phyloP scores from a whole-genome alignment of 2,329 filamentous ascomycete genomes.

The Colletotrichum godetiae region DNA sequence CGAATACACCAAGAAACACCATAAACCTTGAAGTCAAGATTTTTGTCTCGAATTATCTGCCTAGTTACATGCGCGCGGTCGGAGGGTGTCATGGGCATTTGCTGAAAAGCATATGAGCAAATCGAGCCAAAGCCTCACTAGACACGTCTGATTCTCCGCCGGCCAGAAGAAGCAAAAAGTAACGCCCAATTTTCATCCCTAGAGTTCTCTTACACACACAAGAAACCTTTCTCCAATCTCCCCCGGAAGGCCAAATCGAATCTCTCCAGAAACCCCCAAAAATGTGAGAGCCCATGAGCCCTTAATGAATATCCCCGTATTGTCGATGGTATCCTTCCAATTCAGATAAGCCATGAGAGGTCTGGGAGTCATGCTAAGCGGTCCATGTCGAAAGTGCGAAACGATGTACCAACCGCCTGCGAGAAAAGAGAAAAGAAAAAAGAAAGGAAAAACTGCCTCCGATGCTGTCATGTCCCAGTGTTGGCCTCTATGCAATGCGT shows the following conservation, averaged over 20 bases:
- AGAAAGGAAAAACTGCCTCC: constrained; percentile 8
- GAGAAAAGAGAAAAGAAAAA: not conserved
- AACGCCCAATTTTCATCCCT: constrained; percentile 32
- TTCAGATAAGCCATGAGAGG: constrained; percentile 31
- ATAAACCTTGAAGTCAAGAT: not conserved
- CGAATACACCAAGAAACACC: not conserved
- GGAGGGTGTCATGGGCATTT: not conserved
- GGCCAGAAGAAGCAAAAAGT: constrained; percentile 17
- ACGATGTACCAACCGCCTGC: constrained; percentile 17
- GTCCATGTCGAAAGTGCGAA: constrained; percentile 12
- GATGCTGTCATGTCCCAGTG: constrained; percentile 19
- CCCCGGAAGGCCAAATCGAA: constrained; percentile 8
- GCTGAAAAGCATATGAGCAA: constrained; percentile 17
- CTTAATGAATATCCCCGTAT: constrained; percentile 8
- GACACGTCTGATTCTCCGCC: constrained; percentile 11
- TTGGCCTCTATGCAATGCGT: constrained; percentile 23
- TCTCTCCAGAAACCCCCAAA: constrained; percentile 20
- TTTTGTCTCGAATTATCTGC: constrained; percentile 15
- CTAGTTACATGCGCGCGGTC: constrained; percentile 32
- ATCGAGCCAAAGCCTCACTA: not conserved
- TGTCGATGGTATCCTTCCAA: constrained; percentile 24
- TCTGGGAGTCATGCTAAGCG: not conserved
- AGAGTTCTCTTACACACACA: constrained; percentile 32
- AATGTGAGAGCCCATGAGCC: constrained; percentile 18
- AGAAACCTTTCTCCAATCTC: constrained; percentile 22